phyloP scores from a whole-genome alignment of 2,329 filamentous ascomycete species.

The Hymenotorrendiella dingleyae region DNA sequence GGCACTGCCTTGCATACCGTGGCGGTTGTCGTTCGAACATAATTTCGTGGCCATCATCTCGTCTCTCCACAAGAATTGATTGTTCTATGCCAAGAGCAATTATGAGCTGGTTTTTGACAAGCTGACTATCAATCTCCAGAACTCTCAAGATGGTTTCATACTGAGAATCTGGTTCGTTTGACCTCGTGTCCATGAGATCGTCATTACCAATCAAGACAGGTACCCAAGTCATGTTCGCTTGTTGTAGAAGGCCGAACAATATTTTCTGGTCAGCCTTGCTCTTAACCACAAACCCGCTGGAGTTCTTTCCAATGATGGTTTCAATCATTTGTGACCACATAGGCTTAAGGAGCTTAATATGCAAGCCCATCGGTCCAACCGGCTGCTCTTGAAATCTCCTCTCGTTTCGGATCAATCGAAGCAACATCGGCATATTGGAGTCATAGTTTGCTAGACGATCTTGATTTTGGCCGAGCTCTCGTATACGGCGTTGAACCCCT shows the following conservation, averaged over 20 bases:
- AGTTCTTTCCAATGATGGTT: constrained; percentile 59
- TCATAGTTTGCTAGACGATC: constrained; percentile 62
- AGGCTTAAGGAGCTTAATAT: constrained; percentile 70
- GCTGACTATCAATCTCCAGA: constrained; percentile 73
- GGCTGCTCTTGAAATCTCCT: constrained; percentile 63
- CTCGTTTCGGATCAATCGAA: constrained; percentile 66
- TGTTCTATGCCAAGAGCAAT: constrained; percentile 82
- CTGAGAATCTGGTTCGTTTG: constrained; percentile 66
- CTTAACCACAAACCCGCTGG: constrained; percentile 77
- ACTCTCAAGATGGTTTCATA: constrained; percentile 76
- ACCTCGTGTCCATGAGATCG: constrained; percentile 48
- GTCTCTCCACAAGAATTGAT: constrained; percentile 66
- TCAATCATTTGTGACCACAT: constrained; percentile 83
- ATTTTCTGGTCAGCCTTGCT: constrained; percentile 69
- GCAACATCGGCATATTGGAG: constrained; percentile 53
- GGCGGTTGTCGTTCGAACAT: constrained; percentile 57
- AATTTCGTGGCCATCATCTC: constrained; percentile 59
- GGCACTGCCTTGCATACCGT: constrained; percentile 66
- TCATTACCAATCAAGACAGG: constrained; percentile 61
- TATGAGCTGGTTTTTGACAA: constrained; percentile 75
- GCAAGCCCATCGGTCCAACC: constrained; percentile 75
- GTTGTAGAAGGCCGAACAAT: constrained; percentile 60
- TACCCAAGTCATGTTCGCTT: constrained; percentile 39
- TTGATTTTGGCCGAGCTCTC: constrained; percentile 48
- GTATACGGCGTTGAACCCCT: constrained; percentile 45